phyloP scores from a whole-genome alignment of 1,139 yeast genomes.

The Saccharomycopsis crataegensis region DNA sequence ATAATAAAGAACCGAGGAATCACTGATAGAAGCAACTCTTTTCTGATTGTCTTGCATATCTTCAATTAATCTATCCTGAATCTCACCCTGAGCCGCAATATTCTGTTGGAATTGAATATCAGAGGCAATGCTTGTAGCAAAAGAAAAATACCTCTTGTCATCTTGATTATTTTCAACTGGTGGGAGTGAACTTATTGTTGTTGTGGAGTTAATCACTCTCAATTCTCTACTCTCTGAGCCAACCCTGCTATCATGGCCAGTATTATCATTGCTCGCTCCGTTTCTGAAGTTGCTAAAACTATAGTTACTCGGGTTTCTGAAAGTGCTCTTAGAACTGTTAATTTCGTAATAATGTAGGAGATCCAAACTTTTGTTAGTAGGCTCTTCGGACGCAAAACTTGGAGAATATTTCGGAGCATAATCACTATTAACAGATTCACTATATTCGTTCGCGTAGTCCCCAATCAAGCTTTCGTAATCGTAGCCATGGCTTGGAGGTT shows the following conservation, averaged over 20 bases:
- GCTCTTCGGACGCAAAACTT: neutral
- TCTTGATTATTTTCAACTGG: neutral
- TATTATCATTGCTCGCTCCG: neutral
- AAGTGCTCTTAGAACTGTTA: conserved; percentile 8
- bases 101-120: conserved; percentile 17
- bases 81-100: neutral
- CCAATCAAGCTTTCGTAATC: conserved; percentile 3
- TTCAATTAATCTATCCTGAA: neutral
- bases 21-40: conserved; percentile 6
- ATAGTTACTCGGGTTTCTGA: neutral
- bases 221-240: neutral
- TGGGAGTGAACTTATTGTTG: neutral
- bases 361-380: conserved; percentile 1
- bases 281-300: neutral
- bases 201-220: conserved; percentile 1
- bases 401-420: neutral
- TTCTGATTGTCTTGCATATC: neutral
- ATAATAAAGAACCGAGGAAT: conserved; percentile 16
- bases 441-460: conserved; percentile 1
- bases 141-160: conserved; percentile 14
- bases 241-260: neutral
- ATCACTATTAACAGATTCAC: neutral
- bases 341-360: conserved; percentile 10
- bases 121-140: conserved; percentile 19
- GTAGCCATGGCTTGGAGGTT: neutral